A percentile compares a stretch with the other conserved stretches of the same genome.
Evolutionary conservation across 345 rosid genomes (phyloP).

Genomic region (Odontarrhena argentea): DNA sequence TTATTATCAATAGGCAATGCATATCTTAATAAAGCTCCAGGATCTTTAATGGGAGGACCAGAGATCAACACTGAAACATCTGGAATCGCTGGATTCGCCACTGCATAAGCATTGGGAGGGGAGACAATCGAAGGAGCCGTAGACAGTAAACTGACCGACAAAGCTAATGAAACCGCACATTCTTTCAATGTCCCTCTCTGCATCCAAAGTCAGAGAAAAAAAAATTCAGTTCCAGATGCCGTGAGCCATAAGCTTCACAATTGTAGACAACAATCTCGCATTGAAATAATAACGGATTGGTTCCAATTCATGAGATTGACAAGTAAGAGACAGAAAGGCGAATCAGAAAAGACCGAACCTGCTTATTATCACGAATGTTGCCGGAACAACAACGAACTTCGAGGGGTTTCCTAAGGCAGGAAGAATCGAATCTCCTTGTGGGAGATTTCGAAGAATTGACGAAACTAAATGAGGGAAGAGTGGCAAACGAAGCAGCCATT

Average conservation of each 20-base stretch:
- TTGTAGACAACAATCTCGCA: background rate
- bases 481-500: conserved; percentile 43
- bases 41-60: conserved; percentile 97
- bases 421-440: conserved; percentile 37
- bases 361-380: conserved; percentile 33
- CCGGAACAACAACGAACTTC: conserved; percentile 45
- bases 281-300: background rate
- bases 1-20: conserved; percentile 90
- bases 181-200: conserved; percentile 69
- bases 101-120: conserved; percentile 54
- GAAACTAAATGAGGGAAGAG: conserved; percentile 45
- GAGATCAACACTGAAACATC: conserved; percentile 86
- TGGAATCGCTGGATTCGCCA: conserved; percentile 55
- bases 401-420: conserved; percentile 33
- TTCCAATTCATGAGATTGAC: background rate
- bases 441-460: conserved; percentile 38
- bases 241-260: background rate
- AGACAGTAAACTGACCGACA: conserved; percentile 67
- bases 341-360: conserved; percentile 42
- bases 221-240: background rate
- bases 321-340: background rate
- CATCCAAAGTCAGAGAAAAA: conserved; percentile 23
- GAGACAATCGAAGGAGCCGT: conserved; percentile 55
- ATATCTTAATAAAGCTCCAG: conserved; percentile 75
- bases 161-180: conserved; percentile 73